Conservation (phyloP, 2,329 filamentous ascomycete genomes). For the Aspergillus quadrilineatus region DNA sequence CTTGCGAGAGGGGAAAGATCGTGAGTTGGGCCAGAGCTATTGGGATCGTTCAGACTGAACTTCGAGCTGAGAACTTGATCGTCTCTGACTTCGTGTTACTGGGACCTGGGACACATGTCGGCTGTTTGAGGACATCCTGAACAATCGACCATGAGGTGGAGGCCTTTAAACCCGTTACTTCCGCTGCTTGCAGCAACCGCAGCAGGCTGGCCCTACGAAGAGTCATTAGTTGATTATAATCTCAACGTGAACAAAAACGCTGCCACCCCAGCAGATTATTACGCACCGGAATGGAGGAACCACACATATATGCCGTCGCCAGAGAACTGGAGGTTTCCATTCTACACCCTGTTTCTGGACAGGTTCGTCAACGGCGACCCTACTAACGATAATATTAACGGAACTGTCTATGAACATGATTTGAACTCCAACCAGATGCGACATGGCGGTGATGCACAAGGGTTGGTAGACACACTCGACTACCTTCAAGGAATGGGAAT, state of each 20-base stretch:
- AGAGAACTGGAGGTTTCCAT: conserved; percentile 63
- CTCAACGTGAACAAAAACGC: conserved; percentile 61
- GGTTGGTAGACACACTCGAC: conserved; percentile 60
- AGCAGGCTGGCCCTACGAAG: conserved; percentile 49
- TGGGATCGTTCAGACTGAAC: neutral
- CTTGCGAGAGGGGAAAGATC: conserved; percentile 1
- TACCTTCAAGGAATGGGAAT: conserved; percentile 66
- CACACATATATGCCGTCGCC: conserved; percentile 57
- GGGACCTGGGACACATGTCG: conserved; percentile 23
- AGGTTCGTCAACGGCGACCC: conserved; percentile 65
- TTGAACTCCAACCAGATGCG: conserved; percentile 61
- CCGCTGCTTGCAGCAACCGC: conserved; percentile 28
- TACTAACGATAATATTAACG: conserved; percentile 62
- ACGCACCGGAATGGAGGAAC: conserved; percentile 53
- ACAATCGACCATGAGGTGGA: conserved; percentile 34
- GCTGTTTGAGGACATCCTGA: conserved; percentile 15
- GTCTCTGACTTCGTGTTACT: conserved; percentile 1
- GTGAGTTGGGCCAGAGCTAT: conserved; percentile 9
- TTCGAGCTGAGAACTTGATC: neutral
- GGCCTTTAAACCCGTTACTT: conserved; percentile 26
- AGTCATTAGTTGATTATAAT: conserved; percentile 55
- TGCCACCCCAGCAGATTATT: conserved; percentile 58
- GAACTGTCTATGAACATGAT: conserved; percentile 62
- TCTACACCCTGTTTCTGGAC: conserved; percentile 65
- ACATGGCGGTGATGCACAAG: conserved; percentile 61